These are phyloP conservation scores for Prunus salicina DNA, from an alignment of 306 rosid species.

Conservation along the genomic window DNA sequence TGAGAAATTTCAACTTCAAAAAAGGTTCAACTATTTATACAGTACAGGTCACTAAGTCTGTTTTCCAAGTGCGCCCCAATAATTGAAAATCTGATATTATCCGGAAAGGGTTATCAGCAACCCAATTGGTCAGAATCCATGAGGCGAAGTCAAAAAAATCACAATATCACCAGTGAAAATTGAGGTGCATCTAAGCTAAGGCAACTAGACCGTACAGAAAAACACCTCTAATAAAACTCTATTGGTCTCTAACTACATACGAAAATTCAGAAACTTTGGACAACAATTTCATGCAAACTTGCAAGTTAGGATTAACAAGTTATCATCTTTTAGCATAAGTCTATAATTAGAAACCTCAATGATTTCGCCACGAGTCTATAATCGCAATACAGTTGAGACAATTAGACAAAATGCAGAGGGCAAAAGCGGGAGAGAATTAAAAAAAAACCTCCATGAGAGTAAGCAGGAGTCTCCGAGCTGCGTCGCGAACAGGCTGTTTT, in stretches of 20 bases:
- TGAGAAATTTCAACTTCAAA: not conserved
- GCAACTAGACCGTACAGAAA: not conserved
- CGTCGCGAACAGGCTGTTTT: slow-evolving; percentile 96
- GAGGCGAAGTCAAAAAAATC: not conserved
- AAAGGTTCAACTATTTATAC: not conserved
- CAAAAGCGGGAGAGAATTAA: not conserved
- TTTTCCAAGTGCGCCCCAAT: not conserved
- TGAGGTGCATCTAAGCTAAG: not conserved
- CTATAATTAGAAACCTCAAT: not conserved
- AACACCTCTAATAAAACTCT: not conserved
- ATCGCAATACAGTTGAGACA: not conserved
- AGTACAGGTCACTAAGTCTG: not conserved
- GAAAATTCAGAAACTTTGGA: not conserved
- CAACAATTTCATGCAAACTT: not conserved
- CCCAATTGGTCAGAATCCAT: not conserved
- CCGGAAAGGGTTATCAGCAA: not conserved
- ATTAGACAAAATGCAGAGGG: not conserved
- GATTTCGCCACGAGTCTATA: not conserved
- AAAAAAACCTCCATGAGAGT: slow-evolving; percentile 90
- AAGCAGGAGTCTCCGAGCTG: slow-evolving; percentile 85
- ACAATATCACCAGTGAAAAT: not conserved
- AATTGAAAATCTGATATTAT: not conserved
- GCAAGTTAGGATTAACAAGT: not conserved
- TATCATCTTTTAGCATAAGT: not conserved
- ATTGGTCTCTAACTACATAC: not conserved